A percentile compares a stretch with the other conserved stretches of the same genome.
Conservation (phyloP, 176 grass and related monocot species). For the Oryza glumipatula region DNA sequence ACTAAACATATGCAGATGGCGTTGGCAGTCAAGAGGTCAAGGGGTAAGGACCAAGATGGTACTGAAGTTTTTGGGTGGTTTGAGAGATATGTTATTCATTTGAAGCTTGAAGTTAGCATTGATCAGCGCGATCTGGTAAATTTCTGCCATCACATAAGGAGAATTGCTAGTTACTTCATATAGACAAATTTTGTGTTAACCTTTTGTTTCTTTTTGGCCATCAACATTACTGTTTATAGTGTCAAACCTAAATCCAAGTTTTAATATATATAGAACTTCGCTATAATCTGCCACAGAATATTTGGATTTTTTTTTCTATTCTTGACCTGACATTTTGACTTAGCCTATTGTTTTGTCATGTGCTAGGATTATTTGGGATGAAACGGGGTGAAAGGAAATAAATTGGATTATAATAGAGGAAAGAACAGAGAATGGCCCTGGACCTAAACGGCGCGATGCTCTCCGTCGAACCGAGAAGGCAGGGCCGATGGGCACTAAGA, state of each 20-base stretch:
- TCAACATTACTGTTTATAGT: slow-evolving; percentile 32
- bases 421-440: too few species aligned
- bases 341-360: background rate
- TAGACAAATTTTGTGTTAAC: slow-evolving; percentile 3
- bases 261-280: background rate
- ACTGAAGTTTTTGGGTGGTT: slow-evolving; percentile 83
- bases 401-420: too few species aligned
- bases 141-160: background rate
- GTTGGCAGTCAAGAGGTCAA: slow-evolving; percentile 58
- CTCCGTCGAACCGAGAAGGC: too few species aligned
- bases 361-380: too few species aligned
- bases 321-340: slow-evolving; percentile 22
- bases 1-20: slow-evolving; percentile 50
- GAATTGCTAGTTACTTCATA: slow-evolving; percentile 22
- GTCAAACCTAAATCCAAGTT: slow-evolving; percentile 11
- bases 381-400: too few species aligned
- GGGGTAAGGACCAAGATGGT: slow-evolving; percentile 47
- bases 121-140: slow-evolving; percentile 72
- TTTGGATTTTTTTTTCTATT: background rate
- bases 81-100: slow-evolving; percentile 68
- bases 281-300: background rate
- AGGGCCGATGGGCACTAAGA: too few species aligned
- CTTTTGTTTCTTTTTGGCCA: background rate
- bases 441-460: too few species aligned
- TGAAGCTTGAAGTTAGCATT: slow-evolving; percentile 79